Conservation (phyloP, 345 rosid genomes). For the Eucalyptus melliodora region DNA sequence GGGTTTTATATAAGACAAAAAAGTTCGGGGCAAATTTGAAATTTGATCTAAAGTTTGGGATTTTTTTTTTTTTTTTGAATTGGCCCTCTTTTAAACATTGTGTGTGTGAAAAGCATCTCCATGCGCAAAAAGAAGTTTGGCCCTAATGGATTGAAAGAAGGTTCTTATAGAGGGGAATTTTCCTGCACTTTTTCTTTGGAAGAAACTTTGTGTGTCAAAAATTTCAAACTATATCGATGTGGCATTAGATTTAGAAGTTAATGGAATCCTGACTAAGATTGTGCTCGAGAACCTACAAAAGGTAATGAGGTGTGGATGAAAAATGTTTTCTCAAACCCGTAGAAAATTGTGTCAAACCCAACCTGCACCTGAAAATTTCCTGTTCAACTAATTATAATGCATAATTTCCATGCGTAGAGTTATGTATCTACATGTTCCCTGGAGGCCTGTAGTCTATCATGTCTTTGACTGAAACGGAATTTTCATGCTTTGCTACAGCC, state of each 20-base stretch:
- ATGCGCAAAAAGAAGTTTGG: neutral
- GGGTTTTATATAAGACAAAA: no score
- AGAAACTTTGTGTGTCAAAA: neutral
- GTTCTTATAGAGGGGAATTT: neutral
- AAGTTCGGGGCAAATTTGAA: no score
- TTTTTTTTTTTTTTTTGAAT: no score
- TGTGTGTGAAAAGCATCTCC: neutral
- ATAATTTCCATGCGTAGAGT: neutral
- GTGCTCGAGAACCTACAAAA: neutral
- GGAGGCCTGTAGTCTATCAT: no score
- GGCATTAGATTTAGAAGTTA: neutral
- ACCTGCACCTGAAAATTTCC: neutral
- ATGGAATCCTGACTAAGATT: neutral
- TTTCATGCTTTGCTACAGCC: no score
- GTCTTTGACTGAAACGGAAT: no score
- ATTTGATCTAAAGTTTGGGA: no score
- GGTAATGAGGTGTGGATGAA: neutral
- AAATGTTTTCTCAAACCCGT: neutral
- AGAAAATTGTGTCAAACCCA: neutral
- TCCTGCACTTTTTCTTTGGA: neutral
- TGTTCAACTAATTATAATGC: neutral
- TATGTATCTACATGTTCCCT: no score
- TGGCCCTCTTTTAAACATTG: neutral
- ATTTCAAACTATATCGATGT: no score
- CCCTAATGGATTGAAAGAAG: neutral